A percentile compares a stretch with the other conserved stretches of the same genome.
Conservation (phyloP, 2,329 filamentous ascomycete genomes). For the Pyrenophora graminea region DNA sequence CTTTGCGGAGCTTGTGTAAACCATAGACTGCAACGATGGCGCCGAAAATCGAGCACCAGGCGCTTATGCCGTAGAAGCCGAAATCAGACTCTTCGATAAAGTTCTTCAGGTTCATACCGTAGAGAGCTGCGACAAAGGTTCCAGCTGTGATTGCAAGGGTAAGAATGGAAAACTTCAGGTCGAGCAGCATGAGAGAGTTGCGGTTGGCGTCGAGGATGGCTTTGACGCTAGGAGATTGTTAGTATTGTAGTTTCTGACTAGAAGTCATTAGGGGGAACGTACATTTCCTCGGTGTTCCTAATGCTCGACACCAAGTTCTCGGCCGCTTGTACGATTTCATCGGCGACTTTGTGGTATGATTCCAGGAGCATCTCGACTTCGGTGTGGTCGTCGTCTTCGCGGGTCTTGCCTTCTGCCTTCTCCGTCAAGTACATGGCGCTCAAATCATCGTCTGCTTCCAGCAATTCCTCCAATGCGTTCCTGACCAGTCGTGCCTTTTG, state of each 20-base stretch:
- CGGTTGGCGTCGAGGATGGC: slow-evolving; percentile 97
- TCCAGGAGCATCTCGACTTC: slow-evolving; percentile 97
- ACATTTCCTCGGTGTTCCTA: slow-evolving; percentile 98
- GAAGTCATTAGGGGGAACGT: slow-evolving; percentile 46
- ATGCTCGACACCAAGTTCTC: slow-evolving; percentile 93
- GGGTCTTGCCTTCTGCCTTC: slow-evolving; percentile 72
- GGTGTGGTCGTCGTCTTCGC: slow-evolving; percentile 85
- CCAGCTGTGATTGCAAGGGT: slow-evolving; percentile 93
- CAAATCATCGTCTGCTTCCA: slow-evolving; percentile 95
- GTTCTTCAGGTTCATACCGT: slow-evolving; percentile 99
- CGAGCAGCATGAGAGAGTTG: slow-evolving; percentile 95
- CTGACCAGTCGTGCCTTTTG: slow-evolving; percentile 93
- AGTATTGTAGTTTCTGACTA: slow-evolving; percentile 16
- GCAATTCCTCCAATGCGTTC: slow-evolving; percentile 90
- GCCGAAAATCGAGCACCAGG: slow-evolving; percentile 71
- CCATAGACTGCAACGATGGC: slow-evolving; percentile 82
- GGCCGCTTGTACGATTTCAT: slow-evolving; percentile 95
- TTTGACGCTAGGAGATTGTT: slow-evolving; percentile 67
- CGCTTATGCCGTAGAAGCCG: slow-evolving; percentile 79
- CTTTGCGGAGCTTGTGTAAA: slow-evolving; percentile 77
- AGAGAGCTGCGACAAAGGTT: slow-evolving; percentile 96
- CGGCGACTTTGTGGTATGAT: slow-evolving; percentile 95
- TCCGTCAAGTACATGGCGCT: slow-evolving; percentile 95
- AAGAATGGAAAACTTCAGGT: slow-evolving; percentile 93
- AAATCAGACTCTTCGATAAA: slow-evolving; percentile 93